A percentile compares a stretch with the other conserved stretches of the same genome.
Evolutionary conservation across 2,329 filamentous ascomycete species (phyloP).

Genomic region (Didymella lethalis): DNA sequence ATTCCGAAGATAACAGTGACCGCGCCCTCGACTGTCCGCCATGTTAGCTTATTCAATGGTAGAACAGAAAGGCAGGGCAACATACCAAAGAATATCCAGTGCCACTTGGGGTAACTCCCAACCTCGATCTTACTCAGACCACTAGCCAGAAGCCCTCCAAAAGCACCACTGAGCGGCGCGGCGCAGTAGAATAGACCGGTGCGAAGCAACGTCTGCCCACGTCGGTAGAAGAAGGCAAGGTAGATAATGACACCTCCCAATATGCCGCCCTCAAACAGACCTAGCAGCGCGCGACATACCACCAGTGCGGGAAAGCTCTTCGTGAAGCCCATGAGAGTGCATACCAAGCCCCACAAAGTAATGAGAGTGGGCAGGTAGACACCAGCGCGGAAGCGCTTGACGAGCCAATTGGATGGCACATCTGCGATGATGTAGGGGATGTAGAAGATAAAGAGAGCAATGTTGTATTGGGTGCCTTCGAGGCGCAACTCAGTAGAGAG

Average conservation of each 20-base stretch:
- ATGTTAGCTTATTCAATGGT: constrained; percentile 2
- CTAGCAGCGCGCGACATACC: constrained; percentile 53
- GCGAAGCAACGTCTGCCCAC: constrained; percentile 53
- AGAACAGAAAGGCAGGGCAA: not conserved
- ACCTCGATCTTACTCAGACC: constrained; percentile 53
- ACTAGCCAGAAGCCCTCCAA: constrained; percentile 55
- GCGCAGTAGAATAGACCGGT: constrained; percentile 51
- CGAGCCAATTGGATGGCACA: constrained; percentile 52
- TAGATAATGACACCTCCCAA: constrained; percentile 54
- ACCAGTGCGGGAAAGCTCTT: constrained; percentile 53
- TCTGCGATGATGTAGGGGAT: constrained; percentile 55
- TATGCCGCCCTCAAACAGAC: constrained; percentile 54
- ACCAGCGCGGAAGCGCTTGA: constrained; percentile 53
- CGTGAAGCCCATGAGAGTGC: constrained; percentile 53
- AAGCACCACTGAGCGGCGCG: constrained; percentile 52
- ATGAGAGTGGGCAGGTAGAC: constrained; percentile 53
- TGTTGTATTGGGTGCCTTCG: constrained; percentile 52
- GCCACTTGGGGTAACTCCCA: constrained; percentile 51
- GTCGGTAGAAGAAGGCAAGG: constrained; percentile 53
- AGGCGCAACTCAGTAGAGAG: constrained; percentile 52
- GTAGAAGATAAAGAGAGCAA: constrained; percentile 56
- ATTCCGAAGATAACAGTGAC: constrained; percentile 51
- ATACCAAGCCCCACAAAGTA: constrained; percentile 52
- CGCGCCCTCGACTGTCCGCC: constrained; percentile 45
- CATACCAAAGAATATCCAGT: constrained; percentile 36